These are phyloP conservation scores for Sarcocystis neurona DNA, from an alignment of 169 alveolate genomes.

Conservation along the genomic window DNA sequence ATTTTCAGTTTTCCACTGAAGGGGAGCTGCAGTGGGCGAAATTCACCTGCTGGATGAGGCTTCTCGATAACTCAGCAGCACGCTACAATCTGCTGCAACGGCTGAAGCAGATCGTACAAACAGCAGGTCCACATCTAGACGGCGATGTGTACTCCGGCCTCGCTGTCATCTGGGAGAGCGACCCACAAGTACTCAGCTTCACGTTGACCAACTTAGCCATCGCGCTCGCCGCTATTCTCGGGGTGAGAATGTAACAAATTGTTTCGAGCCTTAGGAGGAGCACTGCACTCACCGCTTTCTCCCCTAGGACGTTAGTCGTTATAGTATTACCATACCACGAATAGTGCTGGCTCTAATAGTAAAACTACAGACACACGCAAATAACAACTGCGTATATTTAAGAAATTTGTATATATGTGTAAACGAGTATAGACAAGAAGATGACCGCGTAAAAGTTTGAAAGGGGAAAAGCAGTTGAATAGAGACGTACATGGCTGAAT, in stretches of 20 bases:
- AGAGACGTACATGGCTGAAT: too few species aligned
- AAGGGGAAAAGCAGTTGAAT: too few species aligned
- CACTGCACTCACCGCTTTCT: too few species aligned
- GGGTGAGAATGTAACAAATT: constrained; percentile 13
- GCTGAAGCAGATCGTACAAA: neutral
- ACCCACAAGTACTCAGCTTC: constrained; percentile 32
- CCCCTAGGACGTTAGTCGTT: too few species aligned
- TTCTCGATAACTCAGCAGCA: constrained; percentile 5
- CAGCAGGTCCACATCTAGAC: neutral
- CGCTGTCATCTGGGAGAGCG: constrained; percentile 70
- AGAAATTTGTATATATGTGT: too few species aligned
- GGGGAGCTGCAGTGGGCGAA: constrained; percentile 18
- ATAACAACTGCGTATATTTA: too few species aligned
- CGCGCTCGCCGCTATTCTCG: constrained; percentile 10
- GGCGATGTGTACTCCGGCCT: constrained; percentile 53
- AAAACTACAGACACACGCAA: too few species aligned
- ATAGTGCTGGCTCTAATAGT: too few species aligned
- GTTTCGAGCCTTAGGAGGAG: too few species aligned
- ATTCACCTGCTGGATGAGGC: constrained; percentile 55
- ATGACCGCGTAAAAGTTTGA: too few species aligned
- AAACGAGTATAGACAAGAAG: too few species aligned
- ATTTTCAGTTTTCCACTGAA: constrained; percentile 1
- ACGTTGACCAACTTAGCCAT: constrained; percentile 19
- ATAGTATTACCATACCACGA: too few species aligned
- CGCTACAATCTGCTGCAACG: constrained; percentile 32